Evolutionary conservation across 2,329 filamentous ascomycete species (phyloP).

Genomic region (Scedosporium dehoogii): DNA sequence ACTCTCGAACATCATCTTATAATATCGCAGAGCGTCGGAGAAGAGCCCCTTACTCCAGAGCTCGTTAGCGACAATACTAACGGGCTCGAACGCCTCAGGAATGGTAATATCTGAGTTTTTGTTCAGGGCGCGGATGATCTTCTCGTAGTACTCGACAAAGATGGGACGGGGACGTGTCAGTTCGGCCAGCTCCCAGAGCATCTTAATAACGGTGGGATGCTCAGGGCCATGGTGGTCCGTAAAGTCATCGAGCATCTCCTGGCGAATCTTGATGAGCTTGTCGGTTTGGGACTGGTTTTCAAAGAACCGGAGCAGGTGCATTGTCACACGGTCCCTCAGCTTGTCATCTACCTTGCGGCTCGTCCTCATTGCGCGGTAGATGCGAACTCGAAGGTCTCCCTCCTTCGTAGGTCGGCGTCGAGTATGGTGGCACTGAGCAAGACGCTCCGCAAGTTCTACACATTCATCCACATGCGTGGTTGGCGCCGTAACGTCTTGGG

Average conservation of each 20-base stretch:
- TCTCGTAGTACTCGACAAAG: conserved; percentile 26
- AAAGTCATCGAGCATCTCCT: conserved; percentile 28
- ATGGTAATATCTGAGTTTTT: conserved; percentile 22
- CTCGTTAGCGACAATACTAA: conserved; percentile 25
- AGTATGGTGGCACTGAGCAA: conserved; percentile 34
- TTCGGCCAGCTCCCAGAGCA: conserved; percentile 24
- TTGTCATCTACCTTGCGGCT: conserved; percentile 21
- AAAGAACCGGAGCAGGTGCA: conserved; percentile 19
- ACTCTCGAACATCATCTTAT: conserved; percentile 24
- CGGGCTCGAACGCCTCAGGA: conserved; percentile 25
- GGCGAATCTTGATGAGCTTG: conserved; percentile 23
- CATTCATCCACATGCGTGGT: conserved; percentile 30
- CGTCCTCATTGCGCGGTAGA: conserved; percentile 22
- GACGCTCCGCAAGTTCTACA: conserved; percentile 32
- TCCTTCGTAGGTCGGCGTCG: conserved; percentile 23
- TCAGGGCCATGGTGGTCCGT: conserved; percentile 21
- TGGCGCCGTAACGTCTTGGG: conserved; percentile 32
- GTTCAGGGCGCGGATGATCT: conserved; percentile 25
- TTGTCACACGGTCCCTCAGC: conserved; percentile 13
- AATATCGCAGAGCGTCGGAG: conserved; percentile 24
- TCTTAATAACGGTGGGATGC: conserved; percentile 24
- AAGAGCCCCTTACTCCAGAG: conserved; percentile 26
- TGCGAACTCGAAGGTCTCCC: conserved; percentile 21
- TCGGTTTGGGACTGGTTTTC: conserved; percentile 19
- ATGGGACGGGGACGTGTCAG: conserved; percentile 23